Evolutionary conservation across 1,139 yeast genomes (phyloP), one percentile per base, ranked within the genome.

Genomic region (Candida glucosophila): DNA sequence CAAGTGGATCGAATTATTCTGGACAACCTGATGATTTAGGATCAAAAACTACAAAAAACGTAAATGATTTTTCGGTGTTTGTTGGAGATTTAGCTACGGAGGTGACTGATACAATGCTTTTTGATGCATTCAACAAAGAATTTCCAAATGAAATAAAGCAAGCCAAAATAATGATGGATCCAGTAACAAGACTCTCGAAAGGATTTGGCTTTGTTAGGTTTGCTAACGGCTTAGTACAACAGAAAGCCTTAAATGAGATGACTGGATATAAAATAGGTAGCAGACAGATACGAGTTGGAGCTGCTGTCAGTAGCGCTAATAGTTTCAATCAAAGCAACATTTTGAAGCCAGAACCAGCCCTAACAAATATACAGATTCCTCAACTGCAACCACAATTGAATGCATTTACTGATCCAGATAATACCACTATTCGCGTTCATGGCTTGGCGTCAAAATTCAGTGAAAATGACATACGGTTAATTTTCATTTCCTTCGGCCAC

Each of bases 141-240:
- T 86, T 71, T 50, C 74, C 79, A 5, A 55, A 55, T 18, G 76
- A 88, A 19, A 77, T 88, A 28, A 77, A 81, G 40, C 85, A 88
- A 24, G 95, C 82, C 14, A 77, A 86, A 44, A 82, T 88, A 31
- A 85, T 86, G 90, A 60, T 76, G 4, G 95, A 88, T 47, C 77
- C 85, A 3, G 61, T 68, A 13, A 73, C 92, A 3, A 81, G 80
- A 11, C 62, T 67, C 13, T 78, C 95, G 3, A 73, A 90, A 40
- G 93, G 96, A 20, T 85, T 82, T 54, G 97, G 96, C 1, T 86
- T 88, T 52, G 90, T 86, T n/a, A 68, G 94, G 34, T 85, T 88
- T 49, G 58, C 70, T 22, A 69, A 72, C 30, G 80, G 76, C 37
- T 66, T 68, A n/a, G 82, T 79, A 29, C 79, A 86, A 53, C 75